Conservation (phyloP, 352 stramenopile genomes). For the Pythium guiyangense region DNA sequence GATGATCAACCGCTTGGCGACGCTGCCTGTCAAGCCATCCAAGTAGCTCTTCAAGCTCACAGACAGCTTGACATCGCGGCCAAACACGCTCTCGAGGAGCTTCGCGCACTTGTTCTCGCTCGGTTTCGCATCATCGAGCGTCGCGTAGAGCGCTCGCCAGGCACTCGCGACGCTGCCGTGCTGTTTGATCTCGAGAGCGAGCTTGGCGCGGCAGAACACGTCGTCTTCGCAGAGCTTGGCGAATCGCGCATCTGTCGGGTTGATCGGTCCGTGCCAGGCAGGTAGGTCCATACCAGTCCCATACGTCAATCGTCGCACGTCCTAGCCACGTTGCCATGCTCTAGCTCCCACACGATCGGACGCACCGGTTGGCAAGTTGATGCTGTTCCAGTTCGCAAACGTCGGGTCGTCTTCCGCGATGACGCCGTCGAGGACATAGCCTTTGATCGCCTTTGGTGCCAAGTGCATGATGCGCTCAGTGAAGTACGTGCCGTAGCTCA, state of each 20-base stretch:
- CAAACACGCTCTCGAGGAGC: no score
- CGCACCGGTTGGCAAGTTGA: no score
- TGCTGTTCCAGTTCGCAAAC: slow-evolving; percentile 7
- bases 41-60: no score
- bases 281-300: no score
- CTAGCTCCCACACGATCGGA: no score
- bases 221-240: slow-evolving; percentile 4
- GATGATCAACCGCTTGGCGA: no score
- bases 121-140: background rate
- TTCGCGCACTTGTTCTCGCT: slow-evolving; percentile 2
- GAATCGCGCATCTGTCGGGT: background rate
- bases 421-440: slow-evolving; percentile 21
- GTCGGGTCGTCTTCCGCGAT: slow-evolving; percentile 8
- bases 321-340: no score
- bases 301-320: no score
- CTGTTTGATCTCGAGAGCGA: slow-evolving; percentile 8
- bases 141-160: background rate
- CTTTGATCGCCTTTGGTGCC: slow-evolving; percentile 14
- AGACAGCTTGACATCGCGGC: no score
- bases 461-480: slow-evolving; percentile 22
- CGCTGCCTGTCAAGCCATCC: no score
- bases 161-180: background rate
- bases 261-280: no score
- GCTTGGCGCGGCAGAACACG: slow-evolving; percentile 9
- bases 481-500: slow-evolving; percentile 23